Evolutionary conservation across 139 green algal species (phyloP).

Genomic region (Gonium pectorale): DNA sequence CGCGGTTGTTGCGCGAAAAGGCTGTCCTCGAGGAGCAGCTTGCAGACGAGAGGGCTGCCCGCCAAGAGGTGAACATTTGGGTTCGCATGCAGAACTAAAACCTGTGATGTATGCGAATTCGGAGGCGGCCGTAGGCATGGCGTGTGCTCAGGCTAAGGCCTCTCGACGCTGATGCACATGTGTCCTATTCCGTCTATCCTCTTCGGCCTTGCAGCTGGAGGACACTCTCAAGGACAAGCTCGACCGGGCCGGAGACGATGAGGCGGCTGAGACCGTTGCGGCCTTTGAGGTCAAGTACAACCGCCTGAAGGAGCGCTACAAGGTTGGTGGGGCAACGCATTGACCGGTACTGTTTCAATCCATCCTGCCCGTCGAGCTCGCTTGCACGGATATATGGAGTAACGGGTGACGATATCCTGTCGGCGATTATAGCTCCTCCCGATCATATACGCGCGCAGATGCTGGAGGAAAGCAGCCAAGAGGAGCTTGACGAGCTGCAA

Average conservation of each 20-base stretch:
- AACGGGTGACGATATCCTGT: no score
- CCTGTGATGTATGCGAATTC: no score
- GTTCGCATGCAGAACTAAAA: no score
- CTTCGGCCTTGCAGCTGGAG: no score
- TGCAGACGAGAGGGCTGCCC: constrained; percentile 26
- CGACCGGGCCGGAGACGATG: constrained; percentile 20
- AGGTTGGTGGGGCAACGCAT: constrained; percentile 27
- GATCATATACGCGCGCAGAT: constrained; percentile 15
- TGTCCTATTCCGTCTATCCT: no score
- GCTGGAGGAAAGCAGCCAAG: constrained; percentile 49
- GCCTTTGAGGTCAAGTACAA: constrained; percentile 66
- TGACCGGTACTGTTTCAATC: no score
- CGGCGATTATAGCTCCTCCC: no score
- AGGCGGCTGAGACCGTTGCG: constrained; percentile 51
- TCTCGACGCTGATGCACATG: no score
- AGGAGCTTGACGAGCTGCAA: constrained; percentile 60
- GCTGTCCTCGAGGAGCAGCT: constrained; percentile 66
- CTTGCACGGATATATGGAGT: no score
- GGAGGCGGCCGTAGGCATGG: no score
- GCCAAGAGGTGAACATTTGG: constrained; percentile 46
- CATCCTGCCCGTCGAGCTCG: no score
- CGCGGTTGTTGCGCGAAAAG: constrained; percentile 43
- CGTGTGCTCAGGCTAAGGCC: no score
- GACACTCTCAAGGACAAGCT: constrained; percentile 34
- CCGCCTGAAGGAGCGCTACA: constrained; percentile 63